Conservation (phyloP, 2,329 filamentous ascomycete genomes). For the Aspergillus pseudotamarii region DNA sequence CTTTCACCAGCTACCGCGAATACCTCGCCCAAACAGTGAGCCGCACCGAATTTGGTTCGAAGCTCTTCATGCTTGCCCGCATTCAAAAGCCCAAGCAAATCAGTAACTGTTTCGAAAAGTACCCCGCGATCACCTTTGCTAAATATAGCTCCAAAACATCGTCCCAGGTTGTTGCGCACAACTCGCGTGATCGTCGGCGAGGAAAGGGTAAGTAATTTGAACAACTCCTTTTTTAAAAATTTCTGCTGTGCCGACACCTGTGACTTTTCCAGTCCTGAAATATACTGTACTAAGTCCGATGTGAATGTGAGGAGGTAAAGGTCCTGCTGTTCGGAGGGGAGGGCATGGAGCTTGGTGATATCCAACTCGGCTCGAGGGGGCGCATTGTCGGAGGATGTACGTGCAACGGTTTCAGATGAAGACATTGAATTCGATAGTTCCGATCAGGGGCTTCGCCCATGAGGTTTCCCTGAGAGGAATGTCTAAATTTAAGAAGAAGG, state of each 20-base stretch:
- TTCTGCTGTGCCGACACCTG: constrained; percentile 87
- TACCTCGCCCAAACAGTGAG: constrained; percentile 82
- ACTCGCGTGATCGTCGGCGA: constrained; percentile 83
- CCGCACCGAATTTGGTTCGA: constrained; percentile 82
- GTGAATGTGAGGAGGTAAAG: constrained; percentile 90
- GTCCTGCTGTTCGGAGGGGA: constrained; percentile 93
- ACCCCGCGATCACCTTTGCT: constrained; percentile 84
- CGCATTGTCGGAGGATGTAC: constrained; percentile 38
- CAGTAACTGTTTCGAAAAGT: constrained; percentile 92
- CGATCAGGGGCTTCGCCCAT: constrained; percentile 18
- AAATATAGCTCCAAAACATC: constrained; percentile 81
- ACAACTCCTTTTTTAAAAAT: constrained; percentile 89
- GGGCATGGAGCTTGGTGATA: constrained; percentile 80
- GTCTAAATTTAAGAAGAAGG: constrained; percentile 5
- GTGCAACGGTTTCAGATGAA: constrained; percentile 36
- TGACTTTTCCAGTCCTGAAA: constrained; percentile 69
- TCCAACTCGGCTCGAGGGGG: constrained; percentile 69
- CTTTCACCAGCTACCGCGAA: constrained; percentile 94
- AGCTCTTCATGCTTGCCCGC: constrained; percentile 78
- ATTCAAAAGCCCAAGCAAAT: constrained; percentile 73
- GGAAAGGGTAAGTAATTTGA: constrained; percentile 84
- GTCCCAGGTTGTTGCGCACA: constrained; percentile 84
- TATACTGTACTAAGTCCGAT: constrained; percentile 78
- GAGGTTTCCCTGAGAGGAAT: constrained; percentile 5
- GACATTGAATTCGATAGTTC: constrained; percentile 38